A percentile compares a stretch with the other conserved stretches of the same genome.
Evolutionary conservation across 306 rosid genomes (phyloP).

Genomic region (Calophaca sinica): DNA sequence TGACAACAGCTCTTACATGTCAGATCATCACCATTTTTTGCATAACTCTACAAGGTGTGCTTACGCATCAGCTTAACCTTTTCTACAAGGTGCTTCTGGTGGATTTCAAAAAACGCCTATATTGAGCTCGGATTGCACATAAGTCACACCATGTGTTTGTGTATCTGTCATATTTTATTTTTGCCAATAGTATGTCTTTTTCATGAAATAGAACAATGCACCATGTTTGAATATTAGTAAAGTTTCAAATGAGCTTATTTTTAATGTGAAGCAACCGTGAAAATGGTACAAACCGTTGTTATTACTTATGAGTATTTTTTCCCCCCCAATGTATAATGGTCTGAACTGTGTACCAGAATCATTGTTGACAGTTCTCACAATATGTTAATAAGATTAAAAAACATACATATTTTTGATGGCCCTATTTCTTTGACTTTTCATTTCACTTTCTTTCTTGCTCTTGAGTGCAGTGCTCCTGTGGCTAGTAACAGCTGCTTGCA

Average conservation of each 20-base stretch:
- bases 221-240: background rate
- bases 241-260: background rate
- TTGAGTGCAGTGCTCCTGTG: conserved; percentile 77
- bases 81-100: background rate
- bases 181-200: background rate
- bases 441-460: conserved; percentile 31
- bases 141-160: background rate
- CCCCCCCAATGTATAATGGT: background rate
- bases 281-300: background rate
- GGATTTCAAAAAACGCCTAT: background rate
- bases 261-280: background rate
- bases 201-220: background rate
- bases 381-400: conserved; percentile 11
- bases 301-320: background rate
- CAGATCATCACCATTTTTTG: background rate
- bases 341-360: background rate
- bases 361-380: background rate
- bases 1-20: background rate
- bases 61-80: background rate
- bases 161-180: conserved; percentile 10
- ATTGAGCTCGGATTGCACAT: conserved; percentile 1
- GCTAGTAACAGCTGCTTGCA: conserved; percentile 92
- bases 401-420: conserved; percentile 13
- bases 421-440: conserved; percentile 10
- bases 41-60: conserved; percentile 1